Evolutionary conservation across 371 early-diverging fungal species (phyloP).

Genomic region (Blastocladiella emersonii): DNA sequence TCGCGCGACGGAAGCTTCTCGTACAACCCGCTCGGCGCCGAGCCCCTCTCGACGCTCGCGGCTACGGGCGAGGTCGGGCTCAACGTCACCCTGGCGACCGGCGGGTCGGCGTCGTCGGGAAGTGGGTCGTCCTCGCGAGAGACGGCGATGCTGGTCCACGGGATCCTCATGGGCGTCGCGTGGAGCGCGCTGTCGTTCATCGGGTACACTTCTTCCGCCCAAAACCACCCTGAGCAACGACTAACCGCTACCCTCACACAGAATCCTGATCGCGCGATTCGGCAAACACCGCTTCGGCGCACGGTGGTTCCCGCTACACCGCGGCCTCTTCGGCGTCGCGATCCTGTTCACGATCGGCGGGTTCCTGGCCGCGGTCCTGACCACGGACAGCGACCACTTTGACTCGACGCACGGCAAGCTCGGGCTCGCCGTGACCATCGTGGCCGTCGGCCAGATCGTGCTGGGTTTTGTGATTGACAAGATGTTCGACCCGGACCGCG

Average conservation of each 20-base stretch:
- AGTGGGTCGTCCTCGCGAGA: no score
- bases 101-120: no score
- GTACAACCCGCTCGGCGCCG: no score
- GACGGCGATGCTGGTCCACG: no score
- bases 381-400: not conserved
- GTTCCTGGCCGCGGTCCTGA: not conserved
- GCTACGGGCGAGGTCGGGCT: no score
- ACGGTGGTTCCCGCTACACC: not conserved
- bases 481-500: not conserved
- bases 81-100: no score
- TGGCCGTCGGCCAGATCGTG: not conserved
- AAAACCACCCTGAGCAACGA: no score
- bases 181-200: not conserved
- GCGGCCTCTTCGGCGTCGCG: not conserved
- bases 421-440: not conserved
- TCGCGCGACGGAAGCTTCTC: no score
- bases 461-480: not conserved
- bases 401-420: not conserved
- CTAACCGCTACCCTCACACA: no score
- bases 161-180: not conserved
- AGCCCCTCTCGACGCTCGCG: no score
- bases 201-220: not conserved
- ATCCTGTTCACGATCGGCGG: not conserved
- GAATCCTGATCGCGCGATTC: not conserved
- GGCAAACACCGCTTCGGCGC: not conserved